These are phyloP conservation scores for Fusarium bactridioides DNA, from an alignment of 2,329 filamentous ascomycete genomes.

Conservation along the genomic window DNA sequence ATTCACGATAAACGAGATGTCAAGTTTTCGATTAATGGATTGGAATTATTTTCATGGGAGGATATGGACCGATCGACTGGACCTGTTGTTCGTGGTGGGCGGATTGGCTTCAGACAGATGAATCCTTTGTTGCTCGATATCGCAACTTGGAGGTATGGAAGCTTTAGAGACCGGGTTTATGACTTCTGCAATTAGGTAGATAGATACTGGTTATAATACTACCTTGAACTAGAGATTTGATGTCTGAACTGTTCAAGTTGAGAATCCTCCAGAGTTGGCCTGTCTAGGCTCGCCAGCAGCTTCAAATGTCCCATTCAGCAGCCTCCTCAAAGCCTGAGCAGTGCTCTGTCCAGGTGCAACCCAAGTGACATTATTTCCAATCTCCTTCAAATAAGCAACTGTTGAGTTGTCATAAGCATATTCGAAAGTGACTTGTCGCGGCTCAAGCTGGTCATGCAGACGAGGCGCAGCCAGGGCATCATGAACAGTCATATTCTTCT, in stretches of 20 bases:
- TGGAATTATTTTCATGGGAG: slow-evolving; percentile 32
- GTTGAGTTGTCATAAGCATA: slow-evolving; percentile 74
- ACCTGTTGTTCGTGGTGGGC: slow-evolving; percentile 26
- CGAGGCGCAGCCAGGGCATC: slow-evolving; percentile 74
- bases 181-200: accelerated
- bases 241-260: slow-evolving; percentile 12
- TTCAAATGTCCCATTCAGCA: slow-evolving; percentile 74
- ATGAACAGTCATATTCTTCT: slow-evolving; percentile 66
- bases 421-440: slow-evolving; percentile 75
- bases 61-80: slow-evolving; percentile 30
- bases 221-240: accelerated
- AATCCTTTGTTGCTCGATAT: slow-evolving; percentile 33
- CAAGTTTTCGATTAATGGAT: slow-evolving; percentile 22
- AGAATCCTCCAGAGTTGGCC: slow-evolving; percentile 72
- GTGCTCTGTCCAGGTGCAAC: slow-evolving; percentile 70
- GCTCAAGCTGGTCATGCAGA: slow-evolving; percentile 84
- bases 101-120: slow-evolving; percentile 37
- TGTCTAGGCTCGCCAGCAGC: slow-evolving; percentile 86
- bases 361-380: slow-evolving; percentile 81
- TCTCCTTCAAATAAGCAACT: slow-evolving; percentile 68
- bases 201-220: accelerated
- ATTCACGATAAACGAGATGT: slow-evolving; percentile 33
- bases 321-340: slow-evolving; percentile 74
- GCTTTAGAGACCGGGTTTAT: neutral
- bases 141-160: slow-evolving; percentile 37